Percentiles rank a stretch among this genome's conserved stretches.
Conservation (phyloP, 148 eudicot species). For the Vaccinium darrowii region DNA sequence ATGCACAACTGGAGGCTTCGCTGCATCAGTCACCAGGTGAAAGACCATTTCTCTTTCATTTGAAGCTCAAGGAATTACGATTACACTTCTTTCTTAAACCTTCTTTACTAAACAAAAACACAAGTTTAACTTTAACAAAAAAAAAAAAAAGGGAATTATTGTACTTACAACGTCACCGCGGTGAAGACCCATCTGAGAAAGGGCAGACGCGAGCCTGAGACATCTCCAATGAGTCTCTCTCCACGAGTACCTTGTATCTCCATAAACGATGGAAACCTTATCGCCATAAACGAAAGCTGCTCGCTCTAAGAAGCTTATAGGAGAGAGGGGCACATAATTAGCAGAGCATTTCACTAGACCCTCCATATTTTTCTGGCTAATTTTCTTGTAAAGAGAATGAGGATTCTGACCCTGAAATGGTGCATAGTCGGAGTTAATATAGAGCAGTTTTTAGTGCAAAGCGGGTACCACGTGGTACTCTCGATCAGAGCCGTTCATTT, state of each 20-base stretch:
- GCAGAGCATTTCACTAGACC: conserved; percentile 41
- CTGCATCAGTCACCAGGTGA: too few species aligned
- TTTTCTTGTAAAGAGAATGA: background rate
- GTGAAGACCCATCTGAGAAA: conserved; percentile 30
- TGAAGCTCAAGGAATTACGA: too few species aligned
- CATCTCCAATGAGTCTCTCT: conserved; percentile 49
- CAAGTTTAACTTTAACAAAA: too few species aligned
- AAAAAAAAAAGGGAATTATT: background rate
- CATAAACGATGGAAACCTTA: conserved; percentile 41
- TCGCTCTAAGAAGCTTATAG: conserved; percentile 60
- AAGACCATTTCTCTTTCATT: too few species aligned
- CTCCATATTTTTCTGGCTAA: conserved; percentile 28
- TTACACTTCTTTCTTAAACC: background rate
- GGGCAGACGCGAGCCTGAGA: conserved; percentile 51
- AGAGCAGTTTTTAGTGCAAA: too few species aligned
- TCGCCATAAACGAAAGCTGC: conserved; percentile 45
- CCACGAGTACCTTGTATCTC: conserved; percentile 39
- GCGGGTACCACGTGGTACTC: too few species aligned
- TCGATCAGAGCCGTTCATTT: too few species aligned
- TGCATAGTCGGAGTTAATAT: background rate
- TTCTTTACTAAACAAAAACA: too few species aligned
- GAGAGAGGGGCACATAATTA: conserved; percentile 44
- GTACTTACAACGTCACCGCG: conserved; percentile 54
- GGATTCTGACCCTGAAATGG: background rate
- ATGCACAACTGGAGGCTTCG: too few species aligned